Base-by-base conservation (phyloP, 23 red algal species). In the Gracilaria caudata region DNA sequence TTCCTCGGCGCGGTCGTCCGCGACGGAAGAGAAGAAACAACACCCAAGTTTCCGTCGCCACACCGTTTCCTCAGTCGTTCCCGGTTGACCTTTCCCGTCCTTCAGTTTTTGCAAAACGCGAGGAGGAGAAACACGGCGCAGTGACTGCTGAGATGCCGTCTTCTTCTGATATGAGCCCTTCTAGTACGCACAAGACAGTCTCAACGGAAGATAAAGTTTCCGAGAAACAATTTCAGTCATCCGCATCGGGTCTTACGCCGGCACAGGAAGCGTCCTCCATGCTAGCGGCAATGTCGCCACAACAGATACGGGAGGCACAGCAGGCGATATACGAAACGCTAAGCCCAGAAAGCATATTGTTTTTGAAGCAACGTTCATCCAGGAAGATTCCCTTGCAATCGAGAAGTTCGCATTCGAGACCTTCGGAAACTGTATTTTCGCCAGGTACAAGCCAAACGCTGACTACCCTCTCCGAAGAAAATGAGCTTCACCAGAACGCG, bases 261-360 rank as follows among this genome's bases (percentile, higher is more conserved):
- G 3, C 20, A 51, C 77, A 80, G 77, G n/a, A 72, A 7, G 66
- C 66, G 10, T 71, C 47, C 19, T 71, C 70, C 20, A 75, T 75
- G 82, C 36, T 86, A 30, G 43, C 65, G 2, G 38, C 47, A 4
- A 86, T 86, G 82, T 71, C 61, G 24, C 14, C n/a, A 46, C 23
- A 86, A 26, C 82, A 86, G 29, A 68, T 86, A 43, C 61, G 17
- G 10, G 45, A 86, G 37, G 82, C 82, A 25, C 82, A 72, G 34
- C 61, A 30, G 2, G 64, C 74, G 35, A 86, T 86, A 35, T 64
- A 44, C 7, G 25, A 40, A 17, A 57, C 66, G 33, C 65, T 86
- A n/a, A 73, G 30, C n/a, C 61, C 82, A 25, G 64, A 86, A 21
- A 86, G 65, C 65, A 86, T 86, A 34, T 26, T 40, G 10, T 86